These are phyloP conservation scores for Alternaria solani DNA, from an alignment of 2,329 filamentous ascomycete species.

Conservation along the genomic window DNA sequence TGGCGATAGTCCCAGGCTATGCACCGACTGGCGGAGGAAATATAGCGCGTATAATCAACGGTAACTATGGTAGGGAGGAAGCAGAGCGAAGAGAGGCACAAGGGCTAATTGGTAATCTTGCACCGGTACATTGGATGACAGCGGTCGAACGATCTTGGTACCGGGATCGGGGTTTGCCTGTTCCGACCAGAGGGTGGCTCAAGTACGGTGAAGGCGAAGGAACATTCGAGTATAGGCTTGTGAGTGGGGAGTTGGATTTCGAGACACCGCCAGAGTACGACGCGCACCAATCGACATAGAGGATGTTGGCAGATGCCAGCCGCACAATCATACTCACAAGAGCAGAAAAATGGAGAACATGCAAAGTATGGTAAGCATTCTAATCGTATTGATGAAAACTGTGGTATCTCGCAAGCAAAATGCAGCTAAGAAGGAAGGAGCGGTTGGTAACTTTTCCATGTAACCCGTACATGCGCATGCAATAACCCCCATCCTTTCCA, in stretches of 20 bases:
- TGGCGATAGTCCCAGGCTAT: background rate
- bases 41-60: background rate
- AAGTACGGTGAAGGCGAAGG: background rate
- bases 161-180: background rate
- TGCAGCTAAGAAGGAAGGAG: conserved; percentile 3
- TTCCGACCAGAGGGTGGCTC: conserved; percentile 2
- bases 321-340: background rate
- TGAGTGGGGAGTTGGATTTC: conserved; percentile 2
- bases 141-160: conserved; percentile 13
- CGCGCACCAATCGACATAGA: background rate
- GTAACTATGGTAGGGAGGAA: background rate
- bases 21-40: background rate
- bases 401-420: conserved; percentile 26
- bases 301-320: background rate
- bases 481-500: background rate
- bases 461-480: background rate
- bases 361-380: background rate
- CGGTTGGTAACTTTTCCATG: conserved; percentile 6
- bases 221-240: conserved; percentile 2
- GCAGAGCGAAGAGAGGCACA: background rate
- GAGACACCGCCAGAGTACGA: background rate
- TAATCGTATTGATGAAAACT: conserved; percentile 8
- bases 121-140: conserved; percentile 9
- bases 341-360: background rate
- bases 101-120: background rate